These are phyloP conservation scores for Miscanthus lutarioriparius DNA, from an alignment of 176 grass and related monocot genomes.

Conservation along the genomic window DNA sequence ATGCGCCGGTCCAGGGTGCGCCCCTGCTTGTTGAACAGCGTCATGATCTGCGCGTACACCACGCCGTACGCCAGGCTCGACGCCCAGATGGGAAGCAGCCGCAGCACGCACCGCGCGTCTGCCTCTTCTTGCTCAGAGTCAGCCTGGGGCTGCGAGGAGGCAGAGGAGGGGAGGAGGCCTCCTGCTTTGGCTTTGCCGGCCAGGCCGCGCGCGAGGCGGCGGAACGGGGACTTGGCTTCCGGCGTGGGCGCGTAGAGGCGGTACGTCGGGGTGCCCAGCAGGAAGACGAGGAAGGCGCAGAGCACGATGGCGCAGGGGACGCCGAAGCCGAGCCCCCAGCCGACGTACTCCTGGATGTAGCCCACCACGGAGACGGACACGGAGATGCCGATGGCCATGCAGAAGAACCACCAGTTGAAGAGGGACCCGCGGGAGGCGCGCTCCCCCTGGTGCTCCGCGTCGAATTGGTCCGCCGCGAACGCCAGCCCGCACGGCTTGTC, in stretches of 20 bases:
- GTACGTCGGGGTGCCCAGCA: slow-evolving; percentile 50
- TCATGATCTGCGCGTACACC: slow-evolving; percentile 54
- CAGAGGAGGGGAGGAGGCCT: too few species aligned
- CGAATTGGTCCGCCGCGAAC: slow-evolving; percentile 73
- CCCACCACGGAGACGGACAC: slow-evolving; percentile 16
- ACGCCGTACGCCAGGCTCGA: slow-evolving; percentile 43
- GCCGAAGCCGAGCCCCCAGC: slow-evolving; percentile 58
- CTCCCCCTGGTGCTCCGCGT: slow-evolving; percentile 41
- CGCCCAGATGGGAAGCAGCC: slow-evolving; percentile 50
- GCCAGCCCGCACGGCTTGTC: slow-evolving; percentile 56
- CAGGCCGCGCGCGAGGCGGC: not conserved
- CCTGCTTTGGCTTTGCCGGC: too few species aligned
- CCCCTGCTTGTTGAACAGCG: slow-evolving; percentile 59
- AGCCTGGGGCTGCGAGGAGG: too few species aligned
- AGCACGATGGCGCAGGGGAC: slow-evolving; percentile 40
- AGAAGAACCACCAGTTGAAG: slow-evolving; percentile 80
- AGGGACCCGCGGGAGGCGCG: slow-evolving; percentile 43
- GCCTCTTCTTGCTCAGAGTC: too few species aligned
- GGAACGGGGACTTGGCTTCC: not conserved
- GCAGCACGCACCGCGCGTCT: slow-evolving; percentile 15
- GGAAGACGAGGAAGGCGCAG: slow-evolving; percentile 39
- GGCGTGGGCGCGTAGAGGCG: slow-evolving; percentile 32
- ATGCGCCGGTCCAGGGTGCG: slow-evolving; percentile 49
- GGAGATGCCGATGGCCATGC: slow-evolving; percentile 32
- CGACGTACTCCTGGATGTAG: slow-evolving; percentile 60